A percentile compares a stretch with the other conserved stretches of the same genome.
Evolutionary conservation across 371 early-diverging fungal genomes (phyloP).

Genomic region (Smittium mucronatum): DNA sequence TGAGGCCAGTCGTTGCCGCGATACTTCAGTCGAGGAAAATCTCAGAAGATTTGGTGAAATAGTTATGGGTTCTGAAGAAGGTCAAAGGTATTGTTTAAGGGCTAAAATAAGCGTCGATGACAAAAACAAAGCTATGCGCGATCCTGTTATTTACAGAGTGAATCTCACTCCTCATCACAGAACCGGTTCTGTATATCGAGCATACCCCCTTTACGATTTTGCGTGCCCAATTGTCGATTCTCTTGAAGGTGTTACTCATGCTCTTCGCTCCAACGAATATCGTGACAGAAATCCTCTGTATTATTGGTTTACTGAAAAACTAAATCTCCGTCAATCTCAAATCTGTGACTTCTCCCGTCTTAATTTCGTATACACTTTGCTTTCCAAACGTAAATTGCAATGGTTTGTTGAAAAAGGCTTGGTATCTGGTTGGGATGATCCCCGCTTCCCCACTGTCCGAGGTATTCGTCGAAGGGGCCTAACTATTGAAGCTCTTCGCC

Average conservation of each 20-base stretch:
- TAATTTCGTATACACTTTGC: constrained; percentile 98
- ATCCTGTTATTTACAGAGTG: constrained; percentile 98
- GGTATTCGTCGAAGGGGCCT: constrained; percentile 97
- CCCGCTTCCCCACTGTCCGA: constrained; percentile 98
- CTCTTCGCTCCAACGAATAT: constrained; percentile 98
- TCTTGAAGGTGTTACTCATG: constrained; percentile 97
- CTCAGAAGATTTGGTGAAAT: constrained; percentile 75
- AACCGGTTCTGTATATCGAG: constrained; percentile 85
- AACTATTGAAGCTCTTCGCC: constrained; percentile 94
- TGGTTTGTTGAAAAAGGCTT: constrained; percentile 88
- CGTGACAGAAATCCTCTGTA: constrained; percentile 98
- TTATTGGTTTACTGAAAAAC: constrained; percentile 92
- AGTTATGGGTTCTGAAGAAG: constrained; percentile 77
- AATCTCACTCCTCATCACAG: constrained; percentile 89
- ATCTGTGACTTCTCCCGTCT: constrained; percentile 94
- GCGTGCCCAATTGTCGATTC: constrained; percentile 98
- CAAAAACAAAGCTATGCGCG: constrained; percentile 96
- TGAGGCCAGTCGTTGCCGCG: constrained; percentile 78
- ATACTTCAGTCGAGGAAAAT: constrained; percentile 80
- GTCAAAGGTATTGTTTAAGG: constrained; percentile 84
- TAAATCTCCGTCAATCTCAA: constrained; percentile 74
- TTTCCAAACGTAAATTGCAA: constrained; percentile 98
- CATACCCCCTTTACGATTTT: constrained; percentile 99
- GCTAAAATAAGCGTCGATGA: constrained; percentile 95
- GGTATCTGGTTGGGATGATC: constrained; percentile 99